A percentile compares a stretch with the other conserved stretches of the same genome.
phyloP scores from a whole-genome alignment of 2,329 filamentous ascomycete species.

The Hypoxylon sp. region DNA sequence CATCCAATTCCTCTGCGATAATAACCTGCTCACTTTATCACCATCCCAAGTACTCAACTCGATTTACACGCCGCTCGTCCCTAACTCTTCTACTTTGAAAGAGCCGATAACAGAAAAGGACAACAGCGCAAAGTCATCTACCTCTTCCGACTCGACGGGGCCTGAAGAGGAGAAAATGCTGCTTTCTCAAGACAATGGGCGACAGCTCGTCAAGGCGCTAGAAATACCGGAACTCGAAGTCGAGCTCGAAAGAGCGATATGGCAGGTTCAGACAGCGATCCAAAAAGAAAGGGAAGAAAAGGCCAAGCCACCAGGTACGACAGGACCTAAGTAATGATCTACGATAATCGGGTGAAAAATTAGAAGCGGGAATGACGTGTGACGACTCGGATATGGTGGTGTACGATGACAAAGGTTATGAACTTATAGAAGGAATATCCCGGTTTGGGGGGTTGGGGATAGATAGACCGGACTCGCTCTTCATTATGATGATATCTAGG shows the following conservation, averaged over 20 bases:
- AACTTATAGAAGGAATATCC: slow-evolving; percentile 38
- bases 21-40: slow-evolving; percentile 76
- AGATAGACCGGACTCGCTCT: slow-evolving; percentile 32
- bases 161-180: slow-evolving; percentile 63
- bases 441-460: slow-evolving; percentile 17
- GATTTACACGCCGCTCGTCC: slow-evolving; percentile 70
- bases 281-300: slow-evolving; percentile 54
- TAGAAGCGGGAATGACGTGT: slow-evolving; percentile 9
- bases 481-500: slow-evolving; percentile 30
- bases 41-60: slow-evolving; percentile 80
- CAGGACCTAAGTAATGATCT: slow-evolving; percentile 24
- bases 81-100: slow-evolving; percentile 48
- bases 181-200: slow-evolving; percentile 68
- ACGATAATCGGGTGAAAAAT: slow-evolving; percentile 30
- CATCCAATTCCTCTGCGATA: slow-evolving; percentile 83
- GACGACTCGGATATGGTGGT: slow-evolving; percentile 28
- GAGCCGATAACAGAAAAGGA: slow-evolving; percentile 49
- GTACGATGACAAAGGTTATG: slow-evolving; percentile 32
- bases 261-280: slow-evolving; percentile 75
- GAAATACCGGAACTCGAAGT: slow-evolving; percentile 78
- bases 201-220: slow-evolving; percentile 72
- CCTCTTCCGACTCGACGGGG: slow-evolving; percentile 22
- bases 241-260: slow-evolving; percentile 82
- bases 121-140: slow-evolving; percentile 44
- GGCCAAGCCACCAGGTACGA: slow-evolving; percentile 32